Evolutionary conservation across 2,329 filamentous ascomycete species (phyloP), one percentile per base, ranked within the genome.

Genomic region (Cladorrhinum sp.): DNA sequence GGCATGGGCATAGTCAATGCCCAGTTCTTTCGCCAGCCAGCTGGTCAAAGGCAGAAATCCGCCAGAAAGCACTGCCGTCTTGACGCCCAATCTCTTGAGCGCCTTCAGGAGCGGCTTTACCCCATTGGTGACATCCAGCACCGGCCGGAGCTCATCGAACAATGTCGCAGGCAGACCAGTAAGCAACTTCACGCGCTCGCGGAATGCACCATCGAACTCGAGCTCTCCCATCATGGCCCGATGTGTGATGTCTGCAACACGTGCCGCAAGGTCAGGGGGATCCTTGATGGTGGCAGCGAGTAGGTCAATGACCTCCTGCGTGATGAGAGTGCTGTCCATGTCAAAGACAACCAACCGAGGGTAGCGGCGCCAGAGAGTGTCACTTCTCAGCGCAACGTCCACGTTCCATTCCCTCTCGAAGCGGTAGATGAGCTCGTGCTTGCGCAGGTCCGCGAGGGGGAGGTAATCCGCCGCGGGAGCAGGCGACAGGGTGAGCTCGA

Each of bases 321-420:
- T 90, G 73, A 99, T 98, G 62, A 99, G 83, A 0, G 95, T 99
- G 74, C 90, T 95, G 78, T 99, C 95, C 95, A 99, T 99, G 75
- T 99, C 95, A 71, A 99, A 99, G 30, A 97, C 91, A 2, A 94
- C 92, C 10, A 98, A 81, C 8, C 94, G 86, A 66, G 93, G 93
- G 75, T 96, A 86, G 26, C 88, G 84, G 61, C 92, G 82, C 80
- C 88, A 92, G 30, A 94, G 80, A 28, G 80, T 84, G 71, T 94
- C 90, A 46, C 76, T 76, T 74, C 96, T 91, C 64, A 96, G 80
- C 20, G 90, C 85, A 14, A 94, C 88, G 74, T 96, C 91, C 46
- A 95, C 88, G 70, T 92, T 93, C 91, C 91, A 96, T 73, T 94
- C 90, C 64, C 86, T 84, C 81, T 96, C 91, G 70, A 96, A 96